phyloP scores from a whole-genome alignment of 2,329 filamentous ascomycete genomes.

The Stenocarpella maydis region DNA sequence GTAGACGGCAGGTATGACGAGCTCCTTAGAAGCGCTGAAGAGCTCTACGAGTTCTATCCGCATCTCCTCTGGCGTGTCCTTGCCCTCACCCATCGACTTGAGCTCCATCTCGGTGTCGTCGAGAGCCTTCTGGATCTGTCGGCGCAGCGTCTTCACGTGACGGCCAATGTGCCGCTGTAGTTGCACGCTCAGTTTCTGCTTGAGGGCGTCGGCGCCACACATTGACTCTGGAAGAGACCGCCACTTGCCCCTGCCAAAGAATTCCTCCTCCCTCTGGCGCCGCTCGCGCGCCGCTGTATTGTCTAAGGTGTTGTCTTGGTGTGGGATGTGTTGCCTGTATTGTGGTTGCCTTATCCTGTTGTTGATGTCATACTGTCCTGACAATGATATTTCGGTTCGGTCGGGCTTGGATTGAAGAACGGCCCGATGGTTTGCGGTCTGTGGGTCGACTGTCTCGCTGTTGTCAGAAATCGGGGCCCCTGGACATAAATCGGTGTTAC shows the following conservation, averaged over 20 bases:
- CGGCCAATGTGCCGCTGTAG: conserved; percentile 61
- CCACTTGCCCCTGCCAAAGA: conserved; percentile 60
- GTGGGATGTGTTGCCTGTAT: no score
- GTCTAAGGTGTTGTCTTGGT: no score
- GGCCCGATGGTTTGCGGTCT: no score
- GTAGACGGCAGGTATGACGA: conserved; percentile 62
- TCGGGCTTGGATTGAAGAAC: no score
- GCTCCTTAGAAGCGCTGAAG: conserved; percentile 60
- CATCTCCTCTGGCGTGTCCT: conserved; percentile 63
- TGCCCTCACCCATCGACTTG: conserved; percentile 58
- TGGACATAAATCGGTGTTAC: no score
- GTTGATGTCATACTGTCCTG: no score
- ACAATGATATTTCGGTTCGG: no score
- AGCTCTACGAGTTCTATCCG: conserved; percentile 61
- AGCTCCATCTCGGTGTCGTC: conserved; percentile 59
- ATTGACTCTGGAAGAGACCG: conserved; percentile 55
- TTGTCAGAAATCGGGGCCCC: no score
- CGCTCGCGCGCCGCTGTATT: conserved; percentile 53
- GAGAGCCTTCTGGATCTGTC: conserved; percentile 59
- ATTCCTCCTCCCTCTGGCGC: conserved; percentile 53
- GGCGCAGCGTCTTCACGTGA: conserved; percentile 58
- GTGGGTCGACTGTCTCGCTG: no score
- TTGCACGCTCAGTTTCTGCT: conserved; percentile 58
- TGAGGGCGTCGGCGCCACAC: conserved; percentile 56
- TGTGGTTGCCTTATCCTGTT: no score